phyloP scores from a whole-genome alignment of 305 asterid species.

The Fraxinus greggii region DNA sequence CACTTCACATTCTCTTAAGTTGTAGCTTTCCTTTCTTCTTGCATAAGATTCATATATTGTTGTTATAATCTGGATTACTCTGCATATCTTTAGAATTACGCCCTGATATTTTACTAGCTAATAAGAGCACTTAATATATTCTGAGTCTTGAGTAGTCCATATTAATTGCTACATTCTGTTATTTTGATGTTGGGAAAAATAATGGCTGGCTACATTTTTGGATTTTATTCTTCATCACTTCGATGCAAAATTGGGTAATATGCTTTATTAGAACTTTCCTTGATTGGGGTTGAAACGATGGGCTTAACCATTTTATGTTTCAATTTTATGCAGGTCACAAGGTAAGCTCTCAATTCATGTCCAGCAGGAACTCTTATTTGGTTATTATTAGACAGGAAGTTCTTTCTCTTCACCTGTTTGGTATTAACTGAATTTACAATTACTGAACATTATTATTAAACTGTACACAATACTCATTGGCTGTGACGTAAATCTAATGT shows the following conservation, averaged over 20 bases:
- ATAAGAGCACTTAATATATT: background rate
- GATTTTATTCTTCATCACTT: conserved; percentile 13
- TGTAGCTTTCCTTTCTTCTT: background rate
- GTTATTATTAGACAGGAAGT: conserved; percentile 36
- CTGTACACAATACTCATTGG: conserved; percentile 4
- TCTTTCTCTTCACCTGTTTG: conserved; percentile 6
- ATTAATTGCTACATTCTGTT: conserved; percentile 6
- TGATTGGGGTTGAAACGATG: conserved; percentile 14
- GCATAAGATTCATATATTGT: conserved; percentile 1
- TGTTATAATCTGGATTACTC: conserved; percentile 8
- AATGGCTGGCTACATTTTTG: conserved; percentile 10
- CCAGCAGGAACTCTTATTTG: conserved; percentile 34
- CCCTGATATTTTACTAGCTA: background rate
- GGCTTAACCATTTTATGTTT: conserved; percentile 23
- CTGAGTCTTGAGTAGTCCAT: background rate
- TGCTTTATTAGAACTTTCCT: conserved; percentile 15
- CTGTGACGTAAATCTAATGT: background rate
- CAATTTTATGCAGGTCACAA: conserved; percentile 67
- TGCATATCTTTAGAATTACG: conserved; percentile 1
- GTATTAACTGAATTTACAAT: background rate
- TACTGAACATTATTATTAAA: conserved; percentile 11
- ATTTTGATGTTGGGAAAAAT: background rate
- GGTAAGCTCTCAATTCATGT: conserved; percentile 56
- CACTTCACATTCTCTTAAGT: conserved; percentile 1
- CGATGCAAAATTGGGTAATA: conserved; percentile 14